Evolutionary conservation across 164 flowering plant species (phyloP).

Genomic region (Paratinospora sagittata): DNA sequence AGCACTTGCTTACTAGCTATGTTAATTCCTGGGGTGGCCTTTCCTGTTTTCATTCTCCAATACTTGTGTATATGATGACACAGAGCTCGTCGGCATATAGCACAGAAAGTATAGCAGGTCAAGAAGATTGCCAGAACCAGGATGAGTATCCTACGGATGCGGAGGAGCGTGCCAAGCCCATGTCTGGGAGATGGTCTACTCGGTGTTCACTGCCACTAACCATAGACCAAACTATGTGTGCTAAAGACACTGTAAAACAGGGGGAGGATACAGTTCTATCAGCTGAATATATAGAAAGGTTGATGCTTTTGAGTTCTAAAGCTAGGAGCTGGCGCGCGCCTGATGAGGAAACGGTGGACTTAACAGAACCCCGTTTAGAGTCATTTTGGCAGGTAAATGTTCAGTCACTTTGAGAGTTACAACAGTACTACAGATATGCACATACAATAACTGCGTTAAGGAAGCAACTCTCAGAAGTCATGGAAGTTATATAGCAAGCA

Average conservation of each 20-base stretch:
- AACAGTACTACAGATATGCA: background rate
- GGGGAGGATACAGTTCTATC: conserved; percentile 25
- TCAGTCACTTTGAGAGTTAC: conserved; percentile 22
- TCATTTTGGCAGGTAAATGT: conserved; percentile 53
- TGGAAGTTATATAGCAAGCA: background rate
- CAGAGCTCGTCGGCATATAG: conserved; percentile 32
- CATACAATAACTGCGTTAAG: background rate
- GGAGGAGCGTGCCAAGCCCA: conserved; percentile 27
- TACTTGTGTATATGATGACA: conserved; percentile 4
- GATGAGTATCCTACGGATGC: conserved; percentile 13
- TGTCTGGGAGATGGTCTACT: conserved; percentile 24
- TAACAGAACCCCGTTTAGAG: conserved; percentile 82
- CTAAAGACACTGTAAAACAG: conserved; percentile 16
- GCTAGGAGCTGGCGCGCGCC: conserved; percentile 38
- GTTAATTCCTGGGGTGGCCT: no score
- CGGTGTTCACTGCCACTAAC: conserved; percentile 36
- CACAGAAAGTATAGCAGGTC: conserved; percentile 16
- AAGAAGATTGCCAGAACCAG: conserved; percentile 18
- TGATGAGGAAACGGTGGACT: conserved; percentile 67
- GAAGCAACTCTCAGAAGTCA: background rate
- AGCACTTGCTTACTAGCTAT: no score
- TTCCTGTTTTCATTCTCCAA: background rate
- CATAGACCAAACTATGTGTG: conserved; percentile 21
- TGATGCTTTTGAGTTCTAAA: conserved; percentile 44
- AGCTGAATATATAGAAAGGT: conserved; percentile 39